Conservation (phyloP, 2,329 filamentous ascomycete species). For the Penicillium nordicum region DNA sequence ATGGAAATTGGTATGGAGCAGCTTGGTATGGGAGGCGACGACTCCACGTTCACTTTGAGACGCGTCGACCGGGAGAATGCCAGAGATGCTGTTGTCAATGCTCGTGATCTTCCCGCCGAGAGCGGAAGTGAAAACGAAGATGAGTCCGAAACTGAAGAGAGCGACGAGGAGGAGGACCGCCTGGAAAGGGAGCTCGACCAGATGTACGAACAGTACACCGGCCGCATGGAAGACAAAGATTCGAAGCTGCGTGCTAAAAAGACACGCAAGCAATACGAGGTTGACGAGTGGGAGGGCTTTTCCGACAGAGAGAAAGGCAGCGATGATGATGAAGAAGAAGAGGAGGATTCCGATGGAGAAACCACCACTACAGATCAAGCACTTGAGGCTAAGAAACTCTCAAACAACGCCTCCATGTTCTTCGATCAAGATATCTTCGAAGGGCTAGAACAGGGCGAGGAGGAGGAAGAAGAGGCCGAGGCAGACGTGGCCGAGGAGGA, state of each 20-base stretch:
- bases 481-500: constrained; percentile 29
- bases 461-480: constrained; percentile 50
- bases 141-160: constrained; percentile 58
- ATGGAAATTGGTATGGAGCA: constrained; percentile 96
- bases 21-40: constrained; percentile 70
- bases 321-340: constrained; percentile 62
- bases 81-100: constrained; percentile 65
- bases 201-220: constrained; percentile 83
- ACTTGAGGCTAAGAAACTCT: constrained; percentile 56
- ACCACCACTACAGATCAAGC: constrained; percentile 30
- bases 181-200: constrained; percentile 81
- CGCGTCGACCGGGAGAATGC: constrained; percentile 72
- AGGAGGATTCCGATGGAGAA: constrained; percentile 27
- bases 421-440: constrained; percentile 96
- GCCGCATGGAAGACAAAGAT: constrained; percentile 73
- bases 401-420: constrained; percentile 79
- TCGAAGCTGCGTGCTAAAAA: constrained; percentile 90
- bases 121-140: constrained; percentile 60
- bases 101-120: constrained; percentile 67
- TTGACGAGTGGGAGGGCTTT: constrained; percentile 90
- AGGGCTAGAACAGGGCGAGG: constrained; percentile 66
- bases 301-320: constrained; percentile 62
- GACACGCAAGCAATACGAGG: constrained; percentile 72
- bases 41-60: constrained; percentile 83
- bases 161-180: constrained; percentile 74